Evolutionary conservation across 225 moss, liverwort and hornwort species (phyloP), one percentile per base, ranked within the genome.

Genomic region (Lunularia cruciata): DNA sequence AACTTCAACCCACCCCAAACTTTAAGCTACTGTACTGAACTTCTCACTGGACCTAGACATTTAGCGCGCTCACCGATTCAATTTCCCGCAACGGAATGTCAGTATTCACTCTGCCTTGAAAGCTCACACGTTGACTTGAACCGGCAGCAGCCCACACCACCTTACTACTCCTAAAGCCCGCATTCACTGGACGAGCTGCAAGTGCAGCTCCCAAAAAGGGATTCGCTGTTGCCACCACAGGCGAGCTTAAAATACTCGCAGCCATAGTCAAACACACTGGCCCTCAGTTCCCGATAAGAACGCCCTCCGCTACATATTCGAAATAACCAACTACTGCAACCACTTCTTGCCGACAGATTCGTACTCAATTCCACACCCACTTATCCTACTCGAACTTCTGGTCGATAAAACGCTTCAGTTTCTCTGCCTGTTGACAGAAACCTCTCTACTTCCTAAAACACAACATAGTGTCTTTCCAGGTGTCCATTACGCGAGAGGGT

Each of bases 51-150:
- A n/a, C n/a, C n/a, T n/a, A n/a, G n/a, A 18, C 35, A 27, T 57
- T 18, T 16, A 32, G 30, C 18, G 3, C 11, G 56, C 73, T 10
- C 25, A 80, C 79, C 75, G 56, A 38, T 39, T 75, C 60, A 55
- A 71, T 71, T 39, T 80, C 79, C 34, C 68, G 65, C 51, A 80
- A 70, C 23, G 47, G 42, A 16, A 75, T 19, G 68, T 80, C 72
- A 43, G 79, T 80, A 38, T 72, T 1, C 8, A 75, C 79, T 15
- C 55, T 72, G 62, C 79, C 71, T 43, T 56, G 53, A 47, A 79
- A 79, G 60, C 60, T 71, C 47, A 67, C 75, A 18, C 61, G 70
- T 61, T 75, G 79, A 60, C 52, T 46, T 2, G 64, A 48, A 33
- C 56, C 23, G 46, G 75, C 79, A 47, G 30, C 26, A 14, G 34